Evolutionary conservation across 148 eudicot genomes (phyloP).

Genomic region (Persicaria tinctoria): DNA sequence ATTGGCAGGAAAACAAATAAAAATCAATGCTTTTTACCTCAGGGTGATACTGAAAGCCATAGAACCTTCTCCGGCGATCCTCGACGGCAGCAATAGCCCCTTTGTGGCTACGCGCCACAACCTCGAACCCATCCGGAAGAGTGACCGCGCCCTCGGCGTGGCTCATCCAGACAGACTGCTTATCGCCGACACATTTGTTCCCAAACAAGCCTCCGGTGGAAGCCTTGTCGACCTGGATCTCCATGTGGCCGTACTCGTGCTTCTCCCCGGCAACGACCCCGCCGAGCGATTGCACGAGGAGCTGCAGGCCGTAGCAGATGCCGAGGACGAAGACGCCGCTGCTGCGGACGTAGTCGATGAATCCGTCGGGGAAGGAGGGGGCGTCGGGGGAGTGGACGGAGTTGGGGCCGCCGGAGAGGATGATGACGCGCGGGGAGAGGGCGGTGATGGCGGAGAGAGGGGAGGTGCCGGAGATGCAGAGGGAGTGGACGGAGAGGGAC

Average conservation of each 20-base stretch:
- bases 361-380: slow-evolving; percentile 68
- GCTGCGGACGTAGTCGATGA: slow-evolving; percentile 53
- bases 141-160: slow-evolving; percentile 82
- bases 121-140: slow-evolving; percentile 78
- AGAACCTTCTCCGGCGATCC: slow-evolving; percentile 48
- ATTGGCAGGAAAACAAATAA: background rate
- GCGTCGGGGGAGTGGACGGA: slow-evolving; percentile 77
- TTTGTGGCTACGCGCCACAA: slow-evolving; percentile 67
- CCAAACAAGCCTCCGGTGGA: slow-evolving; percentile 48
- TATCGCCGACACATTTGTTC: slow-evolving; percentile 42
- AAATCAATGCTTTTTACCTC: slow-evolving; percentile 43
- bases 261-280: slow-evolving; percentile 72
- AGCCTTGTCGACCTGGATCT: slow-evolving; percentile 50
- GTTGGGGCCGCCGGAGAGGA: slow-evolving; percentile 96
- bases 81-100: slow-evolving; percentile 86
- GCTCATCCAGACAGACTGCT: slow-evolving; percentile 95
- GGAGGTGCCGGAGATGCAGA: slow-evolving; percentile 90
- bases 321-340: slow-evolving; percentile 64
- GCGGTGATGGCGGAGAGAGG: slow-evolving; percentile 58
- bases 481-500: slow-evolving; percentile 60
- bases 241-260: slow-evolving; percentile 95
- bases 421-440: slow-evolving; percentile 67
- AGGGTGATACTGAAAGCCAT: slow-evolving; percentile 95
- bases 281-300: slow-evolving; percentile 67
- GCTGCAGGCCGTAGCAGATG: slow-evolving; percentile 78